A percentile compares a stretch with the other conserved stretches of the same genome.
phyloP scores from a whole-genome alignment of 176 grass and related monocot genomes.

The Elymus sibiricus region DNA sequence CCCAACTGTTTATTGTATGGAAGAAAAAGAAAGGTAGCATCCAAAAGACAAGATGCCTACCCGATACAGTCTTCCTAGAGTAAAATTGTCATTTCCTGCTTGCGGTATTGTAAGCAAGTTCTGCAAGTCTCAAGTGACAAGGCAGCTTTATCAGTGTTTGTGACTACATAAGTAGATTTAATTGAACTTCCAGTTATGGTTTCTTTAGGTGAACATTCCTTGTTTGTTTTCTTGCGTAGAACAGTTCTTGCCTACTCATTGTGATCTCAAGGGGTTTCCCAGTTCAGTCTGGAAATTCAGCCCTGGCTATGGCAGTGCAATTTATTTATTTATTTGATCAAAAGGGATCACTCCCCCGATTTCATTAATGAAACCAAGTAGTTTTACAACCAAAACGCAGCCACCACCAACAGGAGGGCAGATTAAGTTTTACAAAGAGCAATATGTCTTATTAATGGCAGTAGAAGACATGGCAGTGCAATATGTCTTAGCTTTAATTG shows the following conservation, averaged over 20 bases:
- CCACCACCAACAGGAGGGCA: too few relatives aligned
- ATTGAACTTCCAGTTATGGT: not conserved
- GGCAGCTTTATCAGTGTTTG: not conserved
- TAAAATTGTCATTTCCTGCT: slow-evolving; percentile 56
- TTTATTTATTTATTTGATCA: too few relatives aligned
- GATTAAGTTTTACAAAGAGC: too few relatives aligned
- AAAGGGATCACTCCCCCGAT: too few relatives aligned
- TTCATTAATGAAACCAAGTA: too few relatives aligned
- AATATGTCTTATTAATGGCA: too few relatives aligned
- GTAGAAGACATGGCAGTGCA: not conserved
- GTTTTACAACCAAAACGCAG: too few relatives aligned
- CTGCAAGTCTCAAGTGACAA: slow-evolving; percentile 51
- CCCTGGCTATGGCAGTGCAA: not conserved
- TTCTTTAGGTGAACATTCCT: not conserved
- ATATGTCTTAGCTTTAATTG: not conserved
- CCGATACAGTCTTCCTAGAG: slow-evolving; percentile 68
- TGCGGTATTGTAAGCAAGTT: slow-evolving; percentile 38
- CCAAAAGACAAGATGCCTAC: slow-evolving; percentile 38
- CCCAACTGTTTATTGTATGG: slow-evolving; percentile 25
- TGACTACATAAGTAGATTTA: not conserved
- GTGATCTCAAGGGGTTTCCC: not conserved
- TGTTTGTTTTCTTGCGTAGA: not conserved
- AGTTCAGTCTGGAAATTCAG: not conserved
- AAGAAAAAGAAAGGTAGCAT: slow-evolving; percentile 70
- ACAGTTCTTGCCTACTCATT: not conserved